Conservation (phyloP, 495 filamentous ascomycete species). For the Penicillium arizonense region DNA sequence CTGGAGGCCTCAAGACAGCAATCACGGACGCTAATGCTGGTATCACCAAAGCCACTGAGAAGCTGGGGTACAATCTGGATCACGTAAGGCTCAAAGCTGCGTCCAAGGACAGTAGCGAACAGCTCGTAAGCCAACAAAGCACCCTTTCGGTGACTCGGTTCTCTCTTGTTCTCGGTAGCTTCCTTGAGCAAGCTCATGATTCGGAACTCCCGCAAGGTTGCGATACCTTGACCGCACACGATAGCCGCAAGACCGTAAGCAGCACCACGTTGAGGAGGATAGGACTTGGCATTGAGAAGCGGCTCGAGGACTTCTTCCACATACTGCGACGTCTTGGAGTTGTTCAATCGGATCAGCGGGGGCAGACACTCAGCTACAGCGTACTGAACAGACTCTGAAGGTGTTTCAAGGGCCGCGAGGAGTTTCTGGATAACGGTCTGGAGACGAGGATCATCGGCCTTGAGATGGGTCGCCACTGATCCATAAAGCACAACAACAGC, state of each 20-base stretch:
- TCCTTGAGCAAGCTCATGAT: constrained; percentile 75
- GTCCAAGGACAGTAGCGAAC: constrained; percentile 77
- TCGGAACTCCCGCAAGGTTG: constrained; percentile 78
- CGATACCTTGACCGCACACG: constrained; percentile 79
- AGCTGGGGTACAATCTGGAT: constrained; percentile 93
- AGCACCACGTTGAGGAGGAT: constrained; percentile 85
- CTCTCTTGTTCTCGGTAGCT: constrained; percentile 88
- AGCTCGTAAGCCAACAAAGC: constrained; percentile 89
- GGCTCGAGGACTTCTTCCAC: constrained; percentile 76
- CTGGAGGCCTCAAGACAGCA: constrained; percentile 91
- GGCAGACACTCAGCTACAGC: constrained; percentile 92
- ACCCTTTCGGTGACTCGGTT: constrained; percentile 82
- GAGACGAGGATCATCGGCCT: constrained; percentile 76
- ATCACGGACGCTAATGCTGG: constrained; percentile 84
- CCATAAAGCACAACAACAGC: constrained; percentile 97
- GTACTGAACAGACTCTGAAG: constrained; percentile 96
- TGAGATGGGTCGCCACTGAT: constrained; percentile 83
- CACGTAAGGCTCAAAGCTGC: constrained; percentile 91
- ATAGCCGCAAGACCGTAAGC: constrained; percentile 94
- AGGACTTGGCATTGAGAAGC: constrained; percentile 79
- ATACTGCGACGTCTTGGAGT: constrained; percentile 73
- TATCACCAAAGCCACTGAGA: constrained; percentile 83
- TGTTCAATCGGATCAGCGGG: constrained; percentile 77
- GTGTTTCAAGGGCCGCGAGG: constrained; percentile 82
- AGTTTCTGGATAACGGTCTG: constrained; percentile 82